Evolutionary conservation across 176 grass and related monocot species (phyloP).

Genomic region (Poa pratensis): DNA sequence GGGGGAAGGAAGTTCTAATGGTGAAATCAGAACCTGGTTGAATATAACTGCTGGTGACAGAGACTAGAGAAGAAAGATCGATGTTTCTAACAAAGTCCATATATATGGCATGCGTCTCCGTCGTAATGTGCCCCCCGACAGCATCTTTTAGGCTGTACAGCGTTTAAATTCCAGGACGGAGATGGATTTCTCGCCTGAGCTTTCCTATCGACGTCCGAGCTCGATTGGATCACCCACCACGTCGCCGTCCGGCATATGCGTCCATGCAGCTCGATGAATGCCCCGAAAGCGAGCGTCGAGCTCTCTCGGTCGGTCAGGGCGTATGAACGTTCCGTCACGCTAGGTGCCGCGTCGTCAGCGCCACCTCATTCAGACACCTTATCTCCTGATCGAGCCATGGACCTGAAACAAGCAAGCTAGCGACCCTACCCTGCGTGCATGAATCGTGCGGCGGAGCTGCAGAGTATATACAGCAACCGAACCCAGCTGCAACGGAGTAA

Average conservation of each 20-base stretch:
- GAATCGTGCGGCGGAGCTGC: not conserved
- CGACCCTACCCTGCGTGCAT: not conserved
- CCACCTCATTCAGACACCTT: conserved; percentile 12
- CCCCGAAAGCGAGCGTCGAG: conserved; percentile 37
- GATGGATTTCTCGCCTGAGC: conserved; percentile 19
- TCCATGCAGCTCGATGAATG: conserved; percentile 39
- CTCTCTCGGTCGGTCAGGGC: conserved; percentile 11
- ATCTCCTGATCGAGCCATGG: not conserved
- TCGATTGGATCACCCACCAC: not conserved
- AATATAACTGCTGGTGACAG: not conserved
- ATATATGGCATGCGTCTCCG: not conserved
- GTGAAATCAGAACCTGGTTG: not conserved
- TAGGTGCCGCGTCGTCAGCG: conserved; percentile 45
- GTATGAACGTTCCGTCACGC: conserved; percentile 26
- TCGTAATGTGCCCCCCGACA: conserved; percentile 24
- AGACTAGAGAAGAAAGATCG: not conserved
- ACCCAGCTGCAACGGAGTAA: too few species aligned
- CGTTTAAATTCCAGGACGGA: not conserved
- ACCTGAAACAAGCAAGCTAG: not conserved
- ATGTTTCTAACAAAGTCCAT: not conserved
- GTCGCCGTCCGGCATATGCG: conserved; percentile 46
- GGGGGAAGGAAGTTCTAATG: not conserved
- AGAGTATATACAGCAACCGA: not conserved
- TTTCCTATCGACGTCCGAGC: conserved; percentile 22
- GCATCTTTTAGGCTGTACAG: not conserved